These are phyloP conservation scores for Pseudozyma sp. DNA, from an alignment of 1,284 basidiomycete species.

Conservation along the genomic window DNA sequence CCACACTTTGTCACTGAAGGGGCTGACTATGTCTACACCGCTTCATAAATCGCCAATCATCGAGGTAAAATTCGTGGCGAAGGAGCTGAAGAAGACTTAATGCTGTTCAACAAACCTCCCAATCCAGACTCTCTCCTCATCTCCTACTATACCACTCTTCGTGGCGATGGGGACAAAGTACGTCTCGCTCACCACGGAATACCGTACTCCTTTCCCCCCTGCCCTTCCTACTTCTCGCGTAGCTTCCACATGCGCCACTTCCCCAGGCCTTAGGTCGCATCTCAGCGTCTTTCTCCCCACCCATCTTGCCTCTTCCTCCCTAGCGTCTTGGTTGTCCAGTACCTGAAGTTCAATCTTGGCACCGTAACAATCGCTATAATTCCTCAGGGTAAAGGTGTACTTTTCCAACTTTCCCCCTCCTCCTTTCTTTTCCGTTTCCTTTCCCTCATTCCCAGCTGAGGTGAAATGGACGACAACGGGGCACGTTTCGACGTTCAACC, in stretches of 20 bases:
- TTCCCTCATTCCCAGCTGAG: too few relatives aligned
- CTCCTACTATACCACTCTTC: too few relatives aligned
- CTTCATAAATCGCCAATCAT: too few relatives aligned
- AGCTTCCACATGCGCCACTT: neutral
- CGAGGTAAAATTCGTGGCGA: too few relatives aligned
- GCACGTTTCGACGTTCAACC: slow-evolving; percentile 31
- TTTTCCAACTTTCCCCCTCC: neutral
- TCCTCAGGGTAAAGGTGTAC: slow-evolving; percentile 14
- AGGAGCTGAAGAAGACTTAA: neutral
- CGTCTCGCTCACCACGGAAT: slow-evolving; percentile 3
- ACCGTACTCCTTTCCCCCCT: neutral
- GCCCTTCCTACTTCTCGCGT: neutral
- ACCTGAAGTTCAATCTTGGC: slow-evolving; percentile 4
- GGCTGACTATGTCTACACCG: too few relatives aligned
- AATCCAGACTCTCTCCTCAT: slow-evolving; percentile 1
- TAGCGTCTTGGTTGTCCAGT: neutral
- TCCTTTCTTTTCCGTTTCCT: neutral
- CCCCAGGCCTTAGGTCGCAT: slow-evolving; percentile 9
- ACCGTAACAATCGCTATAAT: slow-evolving; percentile 22
- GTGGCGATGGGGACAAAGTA: too few relatives aligned
- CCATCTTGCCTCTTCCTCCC: neutral
- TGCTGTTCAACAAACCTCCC: slow-evolving; percentile 19
- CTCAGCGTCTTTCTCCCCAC: slow-evolving; percentile 17
- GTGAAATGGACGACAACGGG: slow-evolving; percentile 12
- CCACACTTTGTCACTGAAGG: too few relatives aligned